Evolutionary conservation across 768 basidiomycete species (phyloP).

Genomic region (Tricholoma saponaceum): DNA sequence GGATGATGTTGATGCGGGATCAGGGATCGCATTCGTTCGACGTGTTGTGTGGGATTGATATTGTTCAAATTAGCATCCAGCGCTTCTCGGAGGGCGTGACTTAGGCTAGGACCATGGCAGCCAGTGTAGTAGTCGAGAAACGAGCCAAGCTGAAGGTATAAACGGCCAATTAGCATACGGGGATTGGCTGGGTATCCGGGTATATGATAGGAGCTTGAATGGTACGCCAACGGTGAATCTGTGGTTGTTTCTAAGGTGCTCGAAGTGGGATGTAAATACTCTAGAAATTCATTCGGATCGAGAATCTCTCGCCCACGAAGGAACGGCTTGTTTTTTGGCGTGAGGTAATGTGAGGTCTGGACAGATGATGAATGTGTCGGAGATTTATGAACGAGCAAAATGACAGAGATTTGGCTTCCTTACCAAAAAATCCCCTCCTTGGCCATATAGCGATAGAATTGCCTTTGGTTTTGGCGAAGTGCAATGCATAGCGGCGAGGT

Average conservation of each 20-base stretch:
- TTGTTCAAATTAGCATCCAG: conserved; percentile 6
- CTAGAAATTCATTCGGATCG: conserved; percentile 40
- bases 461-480: conserved; percentile 46
- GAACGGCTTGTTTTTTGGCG: conserved; percentile 45
- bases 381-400: neutral
- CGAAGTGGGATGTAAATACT: conserved; percentile 42
- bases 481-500: conserved; percentile 53
- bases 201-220: conserved; percentile 37
- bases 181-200: conserved; percentile 62
- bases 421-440: conserved; percentile 59
- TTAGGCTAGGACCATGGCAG: conserved; percentile 43
- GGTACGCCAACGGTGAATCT: conserved; percentile 45
- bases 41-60: neutral
- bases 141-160: conserved; percentile 57
- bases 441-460: conserved; percentile 54
- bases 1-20: conserved; percentile 26
- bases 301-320: conserved; percentile 53
- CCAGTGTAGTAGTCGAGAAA: conserved; percentile 59
- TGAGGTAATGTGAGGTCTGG: conserved; percentile 49
- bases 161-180: conserved; percentile 52
- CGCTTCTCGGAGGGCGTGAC: conserved; percentile 31
- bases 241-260: conserved; percentile 22
- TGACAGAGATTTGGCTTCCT: conserved; percentile 8
- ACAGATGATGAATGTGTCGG: neutral
- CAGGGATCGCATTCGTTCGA: conserved; percentile 6